Base-by-base conservation (phyloP, 495 filamentous ascomycete genomes). In the Talaromyces thailandensis region DNA sequence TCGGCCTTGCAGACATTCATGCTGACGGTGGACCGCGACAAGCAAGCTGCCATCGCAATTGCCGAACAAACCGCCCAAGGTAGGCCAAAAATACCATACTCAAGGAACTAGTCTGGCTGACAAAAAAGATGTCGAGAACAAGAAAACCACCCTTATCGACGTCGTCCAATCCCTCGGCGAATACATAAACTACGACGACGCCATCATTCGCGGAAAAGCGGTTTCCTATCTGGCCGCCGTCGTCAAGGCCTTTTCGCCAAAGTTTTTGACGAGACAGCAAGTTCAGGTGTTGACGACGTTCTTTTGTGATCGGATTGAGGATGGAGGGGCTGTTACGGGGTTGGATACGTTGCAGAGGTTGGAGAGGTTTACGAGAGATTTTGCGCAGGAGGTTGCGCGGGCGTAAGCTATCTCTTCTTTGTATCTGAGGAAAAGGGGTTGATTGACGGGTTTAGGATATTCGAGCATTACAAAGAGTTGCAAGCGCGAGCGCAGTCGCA, bases 141-240 rank as follows among this genome's bases (percentile, higher is more conserved):
- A 83, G 64, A 77, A 88, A 58, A 76, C 81, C 25, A 88, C 85
- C 59, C 73, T 91, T 21, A 78, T 91, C 55, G 83, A 86, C 43
- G 71, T 89, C 35, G 84, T 91, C 16, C 83, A 89, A 68, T 83
- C 82, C 12, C 73, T 91, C 26, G 85, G 82, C 11, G 84, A 88
- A 71, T 89, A 88, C 59, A 79, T 91, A 63, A 89, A 88, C 57
- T 82, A 88, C 65, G 87, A 90, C 62, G 87, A 91, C 70, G 76
- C 76, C 48, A 79, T 80, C 28, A 69, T 86, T 25, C 81, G 88
- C 7, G 79, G 84, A 23, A 88, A 86, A 74, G 84, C 86, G 0
- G 80, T 91, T 64, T 81, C 82, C 35, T 91, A 86, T 70, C 81
- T 91, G 40, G 83, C 87, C 2, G 81, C 85, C 29, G 81, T 90